These are phyloP conservation scores for Fusarium kyushuense DNA, from an alignment of 2,329 filamentous ascomycete species.

Conservation along the genomic window DNA sequence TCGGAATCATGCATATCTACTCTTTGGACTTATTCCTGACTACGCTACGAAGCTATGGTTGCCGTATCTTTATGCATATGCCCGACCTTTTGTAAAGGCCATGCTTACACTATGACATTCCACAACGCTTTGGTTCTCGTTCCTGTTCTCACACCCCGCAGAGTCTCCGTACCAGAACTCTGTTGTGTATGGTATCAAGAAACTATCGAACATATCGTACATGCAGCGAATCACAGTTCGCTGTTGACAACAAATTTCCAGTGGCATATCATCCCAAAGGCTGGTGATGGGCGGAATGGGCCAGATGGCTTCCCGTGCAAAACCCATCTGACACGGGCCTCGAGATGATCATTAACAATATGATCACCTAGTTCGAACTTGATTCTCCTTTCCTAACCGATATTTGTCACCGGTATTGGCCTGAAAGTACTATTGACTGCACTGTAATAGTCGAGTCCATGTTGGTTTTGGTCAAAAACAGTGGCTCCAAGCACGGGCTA, in stretches of 20 bases:
- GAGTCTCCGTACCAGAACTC: conserved; percentile 30
- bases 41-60: conserved; percentile 29
- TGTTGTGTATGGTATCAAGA: conserved; percentile 1
- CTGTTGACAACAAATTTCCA: neutral
- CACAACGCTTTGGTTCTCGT: conserved; percentile 14
- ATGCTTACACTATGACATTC: conserved; percentile 18
- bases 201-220: neutral
- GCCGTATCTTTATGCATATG: conserved; percentile 22
- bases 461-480: conserved; percentile 16
- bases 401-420: conserved; percentile 16
- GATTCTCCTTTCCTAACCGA: conserved; percentile 2
- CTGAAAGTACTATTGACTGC: neutral
- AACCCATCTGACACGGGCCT: conserved; percentile 17
- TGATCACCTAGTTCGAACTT: neutral
- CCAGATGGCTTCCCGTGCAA: conserved; percentile 9
- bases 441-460: neutral
- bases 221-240: neutral
- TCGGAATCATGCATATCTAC: conserved; percentile 25
- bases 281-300: neutral
- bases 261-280: neutral
- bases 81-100: conserved; percentile 3
- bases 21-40: neutral
- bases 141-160: conserved; percentile 17
- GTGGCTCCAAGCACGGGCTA: conserved; percentile 39
- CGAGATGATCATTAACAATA: neutral